Conservation (phyloP, 306 rosid species). For the Chamaecrista fasciculata region DNA sequence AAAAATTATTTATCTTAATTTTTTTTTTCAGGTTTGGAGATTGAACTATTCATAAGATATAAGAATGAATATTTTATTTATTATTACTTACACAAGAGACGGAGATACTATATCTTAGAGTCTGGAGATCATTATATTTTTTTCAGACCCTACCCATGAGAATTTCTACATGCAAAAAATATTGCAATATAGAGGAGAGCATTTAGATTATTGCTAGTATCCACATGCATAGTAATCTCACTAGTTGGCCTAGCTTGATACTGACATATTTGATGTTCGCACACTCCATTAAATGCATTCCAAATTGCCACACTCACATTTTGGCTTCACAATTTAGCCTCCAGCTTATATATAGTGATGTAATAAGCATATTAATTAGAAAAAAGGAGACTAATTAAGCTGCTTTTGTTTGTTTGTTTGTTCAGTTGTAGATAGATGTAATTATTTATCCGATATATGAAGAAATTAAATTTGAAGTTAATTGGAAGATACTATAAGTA, state of each 20-base stretch:
- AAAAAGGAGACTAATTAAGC: background rate
- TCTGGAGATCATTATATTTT: too few species aligned
- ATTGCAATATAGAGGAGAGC: background rate
- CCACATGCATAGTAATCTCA: background rate
- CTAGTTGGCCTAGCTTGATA: constrained; percentile 26
- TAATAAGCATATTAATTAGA: background rate
- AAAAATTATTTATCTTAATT: too few species aligned
- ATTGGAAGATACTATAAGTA: background rate
- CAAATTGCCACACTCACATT: constrained; percentile 25
- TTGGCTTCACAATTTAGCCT: background rate
- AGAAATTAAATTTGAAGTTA: background rate
- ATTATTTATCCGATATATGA: too few species aligned
- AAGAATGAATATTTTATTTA: too few species aligned
- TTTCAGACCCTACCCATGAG: too few species aligned
- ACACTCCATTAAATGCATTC: constrained; percentile 25
- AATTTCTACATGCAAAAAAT: too few species aligned
- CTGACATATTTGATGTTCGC: constrained; percentile 35
- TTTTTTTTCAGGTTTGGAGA: too few species aligned
- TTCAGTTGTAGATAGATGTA: too few species aligned
- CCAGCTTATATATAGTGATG: background rate
- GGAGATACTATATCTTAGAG: too few species aligned
- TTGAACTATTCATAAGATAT: too few species aligned
- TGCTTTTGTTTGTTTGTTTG: constrained; percentile 2
- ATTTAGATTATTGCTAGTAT: background rate
- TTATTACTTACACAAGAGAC: too few species aligned